Evolutionary conservation across 1,284 basidiomycete genomes (phyloP).

Genomic region (Earliella scabrosa): DNA sequence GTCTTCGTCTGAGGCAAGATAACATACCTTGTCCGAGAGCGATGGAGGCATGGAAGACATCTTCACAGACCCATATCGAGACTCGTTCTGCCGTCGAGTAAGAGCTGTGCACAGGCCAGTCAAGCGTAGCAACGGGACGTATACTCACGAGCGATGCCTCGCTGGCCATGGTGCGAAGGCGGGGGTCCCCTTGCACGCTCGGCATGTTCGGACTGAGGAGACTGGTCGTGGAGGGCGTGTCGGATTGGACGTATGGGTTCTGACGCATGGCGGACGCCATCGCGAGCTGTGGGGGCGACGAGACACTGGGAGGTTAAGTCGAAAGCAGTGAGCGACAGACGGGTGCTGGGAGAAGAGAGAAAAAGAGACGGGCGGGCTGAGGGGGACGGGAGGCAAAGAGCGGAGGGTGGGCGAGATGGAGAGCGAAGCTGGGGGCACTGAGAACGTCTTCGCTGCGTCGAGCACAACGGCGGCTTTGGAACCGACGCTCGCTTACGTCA

Average conservation of each 20-base stretch:
- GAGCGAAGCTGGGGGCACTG: constrained; percentile 12
- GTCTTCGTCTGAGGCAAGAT: too few relatives aligned
- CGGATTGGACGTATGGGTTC: constrained; percentile 27
- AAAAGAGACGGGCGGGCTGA: constrained; percentile 19
- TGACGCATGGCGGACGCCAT: constrained; percentile 33
- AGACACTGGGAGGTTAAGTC: constrained; percentile 8
- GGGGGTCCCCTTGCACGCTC: constrained; percentile 47
- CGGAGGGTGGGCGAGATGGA: constrained; percentile 13
- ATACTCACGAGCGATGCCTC: constrained; percentile 46
- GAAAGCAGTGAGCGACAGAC: background rate
- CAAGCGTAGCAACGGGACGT: constrained; percentile 2
- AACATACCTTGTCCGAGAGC: constrained; percentile 43
- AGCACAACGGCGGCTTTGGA: constrained; percentile 7
- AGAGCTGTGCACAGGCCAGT: background rate
- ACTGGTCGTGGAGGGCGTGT: constrained; percentile 56
- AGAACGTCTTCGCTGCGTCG: background rate
- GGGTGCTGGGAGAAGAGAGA: constrained; percentile 11
- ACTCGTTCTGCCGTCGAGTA: constrained; percentile 42
- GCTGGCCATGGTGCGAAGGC: constrained; percentile 45
- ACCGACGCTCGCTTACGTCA: constrained; percentile 4
- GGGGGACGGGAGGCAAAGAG: constrained; percentile 22
- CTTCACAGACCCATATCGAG: constrained; percentile 43
- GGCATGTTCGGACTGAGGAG: constrained; percentile 51
- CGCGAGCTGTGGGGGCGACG: constrained; percentile 6
- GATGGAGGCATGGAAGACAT: constrained; percentile 32